A percentile compares a stretch with the other conserved stretches of the same genome.
Evolutionary conservation across 1,284 basidiomycete genomes (phyloP).

Genomic region (Singerocomus rubriflavus): DNA sequence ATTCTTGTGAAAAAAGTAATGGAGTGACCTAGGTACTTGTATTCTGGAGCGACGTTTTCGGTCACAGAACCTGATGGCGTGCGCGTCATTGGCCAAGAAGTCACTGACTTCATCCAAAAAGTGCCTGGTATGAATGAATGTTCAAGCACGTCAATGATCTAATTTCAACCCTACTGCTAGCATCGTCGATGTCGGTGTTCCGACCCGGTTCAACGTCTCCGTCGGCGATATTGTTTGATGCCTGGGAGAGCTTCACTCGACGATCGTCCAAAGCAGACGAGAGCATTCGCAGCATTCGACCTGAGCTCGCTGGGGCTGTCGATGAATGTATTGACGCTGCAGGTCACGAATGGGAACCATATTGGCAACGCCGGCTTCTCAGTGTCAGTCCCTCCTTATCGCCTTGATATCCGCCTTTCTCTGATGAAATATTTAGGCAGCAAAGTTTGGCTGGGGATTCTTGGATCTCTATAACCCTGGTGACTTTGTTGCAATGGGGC

Average conservation of each 20-base stretch:
- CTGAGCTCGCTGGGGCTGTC: slow-evolving; percentile 84
- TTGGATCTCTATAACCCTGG: slow-evolving; percentile 90
- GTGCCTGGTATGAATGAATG: slow-evolving; percentile 68
- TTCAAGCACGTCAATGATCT: slow-evolving; percentile 3
- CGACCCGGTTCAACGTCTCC: slow-evolving; percentile 90
- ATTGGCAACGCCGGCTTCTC: slow-evolving; percentile 86
- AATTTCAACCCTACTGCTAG: slow-evolving; percentile 35
- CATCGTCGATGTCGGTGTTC: slow-evolving; percentile 79
- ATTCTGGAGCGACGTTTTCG: slow-evolving; percentile 73
- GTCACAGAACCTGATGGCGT: slow-evolving; percentile 88
- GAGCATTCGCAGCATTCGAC: slow-evolving; percentile 83
- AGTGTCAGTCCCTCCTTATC: slow-evolving; percentile 48
- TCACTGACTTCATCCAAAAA: slow-evolving; percentile 91
- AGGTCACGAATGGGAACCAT: slow-evolving; percentile 85
- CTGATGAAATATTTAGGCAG: slow-evolving; percentile 58
- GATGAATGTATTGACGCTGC: slow-evolving; percentile 94
- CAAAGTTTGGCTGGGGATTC: slow-evolving; percentile 93
- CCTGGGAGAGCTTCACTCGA: slow-evolving; percentile 83
- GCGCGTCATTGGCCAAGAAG: slow-evolving; percentile 74
- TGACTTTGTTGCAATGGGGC: slow-evolving; percentile 89
- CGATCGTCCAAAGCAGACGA: slow-evolving; percentile 92
- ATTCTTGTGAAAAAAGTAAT: slow-evolving; percentile 42
- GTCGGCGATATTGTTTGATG: slow-evolving; percentile 89
- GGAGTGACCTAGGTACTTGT: slow-evolving; percentile 69
- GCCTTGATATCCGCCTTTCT: background rate